These are phyloP conservation scores for Tolypocladium inflatum DNA, from an alignment of 2,329 filamentous ascomycete genomes.

Conservation along the genomic window DNA sequence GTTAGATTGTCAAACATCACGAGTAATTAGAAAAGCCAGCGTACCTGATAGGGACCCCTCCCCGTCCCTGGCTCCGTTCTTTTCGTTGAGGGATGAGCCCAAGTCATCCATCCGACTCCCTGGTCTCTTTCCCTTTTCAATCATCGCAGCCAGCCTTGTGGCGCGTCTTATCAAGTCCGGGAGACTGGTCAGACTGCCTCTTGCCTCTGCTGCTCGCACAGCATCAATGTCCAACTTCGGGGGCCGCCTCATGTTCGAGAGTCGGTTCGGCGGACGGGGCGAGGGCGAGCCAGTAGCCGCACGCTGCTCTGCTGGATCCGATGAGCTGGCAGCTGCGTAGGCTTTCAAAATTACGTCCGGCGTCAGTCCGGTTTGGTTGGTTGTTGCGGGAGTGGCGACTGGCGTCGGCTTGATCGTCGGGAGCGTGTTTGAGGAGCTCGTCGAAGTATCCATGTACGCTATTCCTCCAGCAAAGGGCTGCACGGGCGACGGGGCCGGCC, in stretches of 20 bases:
- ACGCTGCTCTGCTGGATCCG: slow-evolving; percentile 26
- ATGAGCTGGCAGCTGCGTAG: slow-evolving; percentile 37
- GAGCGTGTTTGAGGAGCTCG: slow-evolving; percentile 35
- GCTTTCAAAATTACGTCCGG: slow-evolving; percentile 40
- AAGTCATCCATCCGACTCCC: slow-evolving; percentile 49
- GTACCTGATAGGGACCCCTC: slow-evolving; percentile 11
- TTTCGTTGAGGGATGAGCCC: slow-evolving; percentile 38
- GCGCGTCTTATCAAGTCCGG: slow-evolving; percentile 85
- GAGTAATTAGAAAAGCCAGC: neutral
- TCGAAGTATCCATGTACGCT: slow-evolving; percentile 35
- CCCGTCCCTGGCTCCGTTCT: slow-evolving; percentile 24
- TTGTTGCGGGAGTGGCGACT: slow-evolving; percentile 6
- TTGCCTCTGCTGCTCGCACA: slow-evolving; percentile 68
- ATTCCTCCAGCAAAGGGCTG: slow-evolving; percentile 35
- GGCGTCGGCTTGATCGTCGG: slow-evolving; percentile 14
- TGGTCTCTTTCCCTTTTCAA: slow-evolving; percentile 68
- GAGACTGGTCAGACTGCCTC: slow-evolving; percentile 85
- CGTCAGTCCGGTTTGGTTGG: slow-evolving; percentile 18
- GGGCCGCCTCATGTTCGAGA: slow-evolving; percentile 53
- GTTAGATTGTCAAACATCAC: slow-evolving; percentile 1
- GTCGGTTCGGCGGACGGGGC: slow-evolving; percentile 25
- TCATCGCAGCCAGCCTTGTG: slow-evolving; percentile 74
- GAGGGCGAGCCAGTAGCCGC: slow-evolving; percentile 18
- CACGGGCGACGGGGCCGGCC: slow-evolving; percentile 25
- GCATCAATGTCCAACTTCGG: slow-evolving; percentile 74